These are phyloP conservation scores for Pleurotus platypus DNA, from an alignment of 768 basidiomycete species.

Conservation along the genomic window DNA sequence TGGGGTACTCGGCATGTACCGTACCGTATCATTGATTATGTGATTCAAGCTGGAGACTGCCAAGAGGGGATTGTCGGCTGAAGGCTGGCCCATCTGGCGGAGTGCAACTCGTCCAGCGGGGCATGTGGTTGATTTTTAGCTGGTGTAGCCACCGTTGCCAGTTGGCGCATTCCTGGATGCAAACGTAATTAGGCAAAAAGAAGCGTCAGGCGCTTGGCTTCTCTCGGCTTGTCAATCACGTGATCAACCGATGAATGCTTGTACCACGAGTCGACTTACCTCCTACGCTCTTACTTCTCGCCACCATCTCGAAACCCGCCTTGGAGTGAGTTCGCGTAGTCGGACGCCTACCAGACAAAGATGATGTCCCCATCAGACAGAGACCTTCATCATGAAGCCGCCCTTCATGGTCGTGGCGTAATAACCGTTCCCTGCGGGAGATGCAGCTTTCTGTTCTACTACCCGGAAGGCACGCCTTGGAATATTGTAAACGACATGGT, in stretches of 20 bases:
- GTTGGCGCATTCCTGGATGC: no score
- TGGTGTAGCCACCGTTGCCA: no score
- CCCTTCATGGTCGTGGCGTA: not conserved
- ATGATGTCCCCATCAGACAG: not conserved
- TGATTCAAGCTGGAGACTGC: no score
- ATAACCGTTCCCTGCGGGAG: not conserved
- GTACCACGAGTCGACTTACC: slow-evolving; percentile 5
- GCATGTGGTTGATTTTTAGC: no score
- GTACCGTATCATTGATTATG: no score
- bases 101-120: no score
- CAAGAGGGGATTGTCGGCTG: no score
- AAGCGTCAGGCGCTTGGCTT: no score
- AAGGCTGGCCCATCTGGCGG: no score
- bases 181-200: no score
- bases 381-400: not conserved
- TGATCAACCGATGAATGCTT: slow-evolving; percentile 4
- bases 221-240: not conserved
- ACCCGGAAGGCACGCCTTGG: slow-evolving; percentile 11
- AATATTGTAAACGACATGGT: slow-evolving; percentile 6
- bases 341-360: not conserved
- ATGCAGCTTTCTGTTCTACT: slow-evolving; percentile 5
- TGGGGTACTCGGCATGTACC: no score
- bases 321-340: not conserved
- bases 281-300: not conserved
- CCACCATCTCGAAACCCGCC: not conserved